A percentile compares a stretch with the other conserved stretches of the same genome.
Conservation (phyloP, 495 filamentous ascomycete species). For the Cercophora newfieldiana region DNA sequence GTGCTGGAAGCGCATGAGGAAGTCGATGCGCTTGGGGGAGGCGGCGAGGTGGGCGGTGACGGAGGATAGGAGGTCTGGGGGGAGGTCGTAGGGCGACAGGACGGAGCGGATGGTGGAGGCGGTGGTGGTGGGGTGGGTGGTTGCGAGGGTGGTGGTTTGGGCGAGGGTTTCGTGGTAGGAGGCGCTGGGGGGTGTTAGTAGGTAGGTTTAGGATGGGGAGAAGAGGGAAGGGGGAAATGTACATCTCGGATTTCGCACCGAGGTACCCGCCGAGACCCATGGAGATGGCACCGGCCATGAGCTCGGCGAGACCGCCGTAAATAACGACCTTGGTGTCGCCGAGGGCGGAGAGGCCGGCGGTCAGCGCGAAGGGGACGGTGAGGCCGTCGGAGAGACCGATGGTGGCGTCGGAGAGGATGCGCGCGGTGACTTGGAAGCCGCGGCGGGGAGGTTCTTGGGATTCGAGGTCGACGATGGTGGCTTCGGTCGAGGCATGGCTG, state of each 20-base stretch:
- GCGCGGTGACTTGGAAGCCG: constrained; percentile 24
- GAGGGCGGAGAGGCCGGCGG: constrained; percentile 56
- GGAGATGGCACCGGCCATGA: constrained; percentile 61
- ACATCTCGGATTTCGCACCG: constrained; percentile 10
- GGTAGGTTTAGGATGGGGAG: neutral
- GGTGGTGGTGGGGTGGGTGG: neutral
- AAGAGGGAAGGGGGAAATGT: neutral
- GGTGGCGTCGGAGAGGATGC: constrained; percentile 48
- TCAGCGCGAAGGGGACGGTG: constrained; percentile 62
- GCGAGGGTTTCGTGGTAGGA: constrained; percentile 21
- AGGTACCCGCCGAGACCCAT: constrained; percentile 66
- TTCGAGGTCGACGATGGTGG: constrained; percentile 12
- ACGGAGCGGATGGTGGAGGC: neutral
- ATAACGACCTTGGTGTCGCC: constrained; percentile 61
- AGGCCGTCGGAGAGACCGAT: constrained; percentile 61
- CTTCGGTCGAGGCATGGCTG: constrained; percentile 1
- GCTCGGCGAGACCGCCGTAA: constrained; percentile 64
- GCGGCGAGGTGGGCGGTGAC: constrained; percentile 34
- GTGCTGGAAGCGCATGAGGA: constrained; percentile 56
- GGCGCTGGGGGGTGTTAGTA: constrained; percentile 2
- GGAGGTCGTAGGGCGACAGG: constrained; percentile 8
- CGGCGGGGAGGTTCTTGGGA: constrained; percentile 2
- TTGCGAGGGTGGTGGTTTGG: constrained; percentile 11
- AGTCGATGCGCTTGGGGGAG: constrained; percentile 34
- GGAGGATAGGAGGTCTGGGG: constrained; percentile 29